Percentiles rank a stretch among this genome's conserved stretches.
Conservation (phyloP, 2,329 filamentous ascomycete genomes). For the Capronia americana region DNA sequence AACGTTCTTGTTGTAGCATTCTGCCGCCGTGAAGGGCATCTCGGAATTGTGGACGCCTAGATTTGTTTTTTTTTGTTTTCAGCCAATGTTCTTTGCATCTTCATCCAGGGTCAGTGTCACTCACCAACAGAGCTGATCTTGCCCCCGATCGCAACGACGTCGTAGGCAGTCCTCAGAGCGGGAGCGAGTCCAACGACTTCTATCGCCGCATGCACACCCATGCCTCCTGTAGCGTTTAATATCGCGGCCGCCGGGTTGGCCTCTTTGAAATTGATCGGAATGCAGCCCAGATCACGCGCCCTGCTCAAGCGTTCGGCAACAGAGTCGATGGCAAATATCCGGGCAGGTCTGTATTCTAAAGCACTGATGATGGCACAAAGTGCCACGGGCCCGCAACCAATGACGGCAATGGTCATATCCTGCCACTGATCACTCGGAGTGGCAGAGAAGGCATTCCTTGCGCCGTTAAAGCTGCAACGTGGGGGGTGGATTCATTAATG, state of each 20-base stretch:
- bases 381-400: slow-evolving; percentile 85
- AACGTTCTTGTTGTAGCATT: slow-evolving; percentile 68
- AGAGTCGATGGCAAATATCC: slow-evolving; percentile 55
- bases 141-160: slow-evolving; percentile 73
- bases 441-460: slow-evolving; percentile 19
- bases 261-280: slow-evolving; percentile 26
- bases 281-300: slow-evolving; percentile 42
- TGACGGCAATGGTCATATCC: slow-evolving; percentile 66
- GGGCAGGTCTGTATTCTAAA: slow-evolving; percentile 29
- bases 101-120: slow-evolving; percentile 62
- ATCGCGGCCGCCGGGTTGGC: slow-evolving; percentile 60
- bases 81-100: background rate
- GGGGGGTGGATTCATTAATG: background rate
- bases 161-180: slow-evolving; percentile 72
- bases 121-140: slow-evolving; percentile 54
- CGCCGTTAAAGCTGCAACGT: slow-evolving; percentile 14
- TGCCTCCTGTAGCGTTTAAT: slow-evolving; percentile 73
- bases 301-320: slow-evolving; percentile 51
- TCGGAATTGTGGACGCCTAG: slow-evolving; percentile 78
- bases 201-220: slow-evolving; percentile 86
- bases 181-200: slow-evolving; percentile 75
- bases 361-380: slow-evolving; percentile 72
- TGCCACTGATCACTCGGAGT: slow-evolving; percentile 21
- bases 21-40: slow-evolving; percentile 22
- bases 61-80: too few relatives aligned